Conservation (phyloP, 192 early-diverging fungal species). For the Coemansia asiatica region DNA sequence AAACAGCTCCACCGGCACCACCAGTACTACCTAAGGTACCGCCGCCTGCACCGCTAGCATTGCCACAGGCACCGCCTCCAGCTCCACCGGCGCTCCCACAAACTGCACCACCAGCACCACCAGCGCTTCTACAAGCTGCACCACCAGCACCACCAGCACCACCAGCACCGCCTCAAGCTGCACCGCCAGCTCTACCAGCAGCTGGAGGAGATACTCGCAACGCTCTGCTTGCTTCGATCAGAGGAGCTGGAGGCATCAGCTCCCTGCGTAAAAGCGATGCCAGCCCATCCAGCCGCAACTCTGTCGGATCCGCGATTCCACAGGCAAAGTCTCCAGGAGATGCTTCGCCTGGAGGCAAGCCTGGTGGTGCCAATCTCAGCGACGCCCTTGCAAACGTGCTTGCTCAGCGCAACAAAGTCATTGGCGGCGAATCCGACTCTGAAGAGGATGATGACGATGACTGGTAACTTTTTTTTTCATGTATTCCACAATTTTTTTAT, state of each 20-base stretch:
- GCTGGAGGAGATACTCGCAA: conserved; percentile 27
- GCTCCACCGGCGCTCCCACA: conserved; percentile 4
- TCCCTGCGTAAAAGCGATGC: conserved; percentile 39
- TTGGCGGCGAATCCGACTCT: conserved; percentile 53
- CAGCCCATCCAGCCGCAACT: conserved; percentile 27
- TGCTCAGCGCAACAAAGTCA: conserved; percentile 52
- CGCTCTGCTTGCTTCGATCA: conserved; percentile 45
- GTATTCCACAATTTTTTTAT: background rate
- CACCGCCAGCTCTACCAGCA: conserved; percentile 14
- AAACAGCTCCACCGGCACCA: conserved; percentile 14
- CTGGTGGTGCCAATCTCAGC: conserved; percentile 49
- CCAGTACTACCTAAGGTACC: conserved; percentile 11
- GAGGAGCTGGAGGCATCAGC: conserved; percentile 40
- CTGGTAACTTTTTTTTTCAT: conserved; percentile 21
- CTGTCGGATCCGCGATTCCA: conserved; percentile 17
- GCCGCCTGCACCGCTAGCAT: conserved; percentile 4
- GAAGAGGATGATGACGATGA: conserved; percentile 54
- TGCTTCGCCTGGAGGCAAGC: conserved; percentile 39
- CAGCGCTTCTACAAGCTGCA: conserved; percentile 1
- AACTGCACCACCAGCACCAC: conserved; percentile 2
- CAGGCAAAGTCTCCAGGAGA: conserved; percentile 41
- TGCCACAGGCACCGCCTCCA: conserved; percentile 1
- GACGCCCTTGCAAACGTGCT: conserved; percentile 52
- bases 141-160: conserved; percentile 10
- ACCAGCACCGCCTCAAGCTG: conserved; percentile 4